Conservation (phyloP, 2,329 filamentous ascomycete genomes). For the Arthrobotrys megalospora region DNA sequence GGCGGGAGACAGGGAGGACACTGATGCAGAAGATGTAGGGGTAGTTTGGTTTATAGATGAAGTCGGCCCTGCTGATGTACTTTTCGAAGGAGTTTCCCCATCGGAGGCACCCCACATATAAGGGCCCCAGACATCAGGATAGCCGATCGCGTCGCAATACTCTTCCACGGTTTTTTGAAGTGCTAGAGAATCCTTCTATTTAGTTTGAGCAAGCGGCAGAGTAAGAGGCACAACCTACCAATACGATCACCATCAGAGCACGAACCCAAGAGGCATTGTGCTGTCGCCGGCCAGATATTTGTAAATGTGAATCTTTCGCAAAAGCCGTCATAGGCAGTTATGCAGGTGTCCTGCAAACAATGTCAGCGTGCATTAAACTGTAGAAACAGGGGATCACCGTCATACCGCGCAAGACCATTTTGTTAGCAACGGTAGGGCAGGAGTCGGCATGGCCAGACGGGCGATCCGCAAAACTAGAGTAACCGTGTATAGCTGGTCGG, state of each 20-base stretch:
- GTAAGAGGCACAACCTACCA: background rate
- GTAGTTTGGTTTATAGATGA: background rate
- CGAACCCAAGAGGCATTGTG: conserved; percentile 33
- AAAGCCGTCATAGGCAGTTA: conserved; percentile 48
- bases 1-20: background rate
- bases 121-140: conserved; percentile 47
- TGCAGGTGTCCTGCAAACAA: conserved; percentile 35
- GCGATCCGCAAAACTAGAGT: background rate
- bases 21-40: background rate
- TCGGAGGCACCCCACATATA: conserved; percentile 42
- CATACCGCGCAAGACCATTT: conserved; percentile 52
- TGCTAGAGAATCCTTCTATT: background rate
- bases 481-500: conserved; percentile 23
- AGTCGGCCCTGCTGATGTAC: background rate
- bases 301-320: conserved; percentile 49
- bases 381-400: background rate
- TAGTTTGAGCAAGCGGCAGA: background rate
- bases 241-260: conserved; percentile 41
- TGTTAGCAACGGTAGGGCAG: conserved; percentile 39
- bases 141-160: conserved; percentile 44
- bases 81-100: conserved; percentile 8
- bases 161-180: conserved; percentile 31
- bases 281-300: conserved; percentile 49
- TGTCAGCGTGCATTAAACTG: conserved; percentile 4
- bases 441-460: conserved; percentile 41